Conservation (phyloP, 2,329 filamentous ascomycete genomes). For the Sphaceloma murrayae region DNA sequence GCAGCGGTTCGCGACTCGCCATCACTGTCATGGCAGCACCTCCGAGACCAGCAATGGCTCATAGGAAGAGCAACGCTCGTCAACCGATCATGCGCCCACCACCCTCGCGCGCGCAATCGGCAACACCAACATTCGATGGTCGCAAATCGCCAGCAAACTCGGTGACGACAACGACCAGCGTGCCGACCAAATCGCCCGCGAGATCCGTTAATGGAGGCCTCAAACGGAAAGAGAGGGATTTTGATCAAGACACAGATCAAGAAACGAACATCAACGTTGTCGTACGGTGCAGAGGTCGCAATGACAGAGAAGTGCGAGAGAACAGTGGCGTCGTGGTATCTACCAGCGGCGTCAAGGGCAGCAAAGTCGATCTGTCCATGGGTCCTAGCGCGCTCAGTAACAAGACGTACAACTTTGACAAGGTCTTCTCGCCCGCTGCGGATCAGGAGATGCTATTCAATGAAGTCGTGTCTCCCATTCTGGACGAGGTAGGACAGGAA, state of each 20-base stretch:
- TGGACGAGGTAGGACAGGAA: constrained; percentile 77
- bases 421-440: constrained; percentile 89
- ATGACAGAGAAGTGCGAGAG: constrained; percentile 82
- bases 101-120: constrained; percentile 41
- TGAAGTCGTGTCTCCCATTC: constrained; percentile 83
- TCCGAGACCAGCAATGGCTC: constrained; percentile 42
- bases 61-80: constrained; percentile 42
- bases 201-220: constrained; percentile 42
- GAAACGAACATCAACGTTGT: constrained; percentile 98
- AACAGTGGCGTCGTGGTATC: constrained; percentile 89
- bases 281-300: constrained; percentile 85
- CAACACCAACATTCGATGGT: constrained; percentile 38
- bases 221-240: constrained; percentile 84
- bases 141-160: constrained; percentile 63
- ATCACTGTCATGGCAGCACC: constrained; percentile 43
- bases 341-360: constrained; percentile 81
- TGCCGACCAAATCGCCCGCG: constrained; percentile 34
- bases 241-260: constrained; percentile 54
- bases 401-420: constrained; percentile 94
- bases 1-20: not conserved
- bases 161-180: constrained; percentile 45
- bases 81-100: constrained; percentile 47
- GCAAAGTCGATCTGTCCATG: constrained; percentile 78
- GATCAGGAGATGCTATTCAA: constrained; percentile 93
- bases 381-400: constrained; percentile 86